Percentiles rank a stretch among this genome's conserved stretches.
These are phyloP conservation scores for Vigna radiata DNA, from an alignment of 306 rosid species.

Conservation along the genomic window DNA sequence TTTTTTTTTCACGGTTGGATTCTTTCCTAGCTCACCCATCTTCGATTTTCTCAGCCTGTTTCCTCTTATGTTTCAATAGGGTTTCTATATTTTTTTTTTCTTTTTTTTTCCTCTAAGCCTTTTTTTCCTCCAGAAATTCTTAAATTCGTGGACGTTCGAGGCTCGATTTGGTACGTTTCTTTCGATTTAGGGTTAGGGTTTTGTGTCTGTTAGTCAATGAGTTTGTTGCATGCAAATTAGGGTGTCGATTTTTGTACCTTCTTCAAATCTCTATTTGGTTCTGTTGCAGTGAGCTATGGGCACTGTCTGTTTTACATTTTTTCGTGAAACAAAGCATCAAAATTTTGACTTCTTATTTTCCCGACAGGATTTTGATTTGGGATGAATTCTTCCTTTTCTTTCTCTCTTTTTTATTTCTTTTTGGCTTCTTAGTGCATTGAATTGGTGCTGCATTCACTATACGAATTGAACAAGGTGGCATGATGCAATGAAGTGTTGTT, in stretches of 20 bases:
- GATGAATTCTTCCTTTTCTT: constrained; percentile 9
- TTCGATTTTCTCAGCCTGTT: constrained; percentile 68
- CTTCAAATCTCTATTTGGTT: constrained; percentile 31
- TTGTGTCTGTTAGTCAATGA: constrained; percentile 46
- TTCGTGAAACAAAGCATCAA: constrained; percentile 19
- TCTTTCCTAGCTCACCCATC: constrained; percentile 65
- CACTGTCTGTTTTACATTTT: constrained; percentile 38
- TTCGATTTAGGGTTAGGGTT: constrained; percentile 64
- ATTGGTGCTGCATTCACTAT: constrained; percentile 54
- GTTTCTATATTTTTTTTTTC: constrained; percentile 49
- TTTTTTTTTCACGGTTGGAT: constrained; percentile 57
- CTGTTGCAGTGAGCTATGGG: constrained; percentile 26
- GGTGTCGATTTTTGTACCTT: constrained; percentile 43
- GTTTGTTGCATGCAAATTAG: constrained; percentile 46
- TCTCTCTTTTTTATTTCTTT: neutral
- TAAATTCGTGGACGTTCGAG: constrained; percentile 46
- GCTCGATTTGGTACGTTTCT: constrained; percentile 53
- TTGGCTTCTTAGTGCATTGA: constrained; percentile 45
- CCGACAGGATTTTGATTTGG: constrained; percentile 34
- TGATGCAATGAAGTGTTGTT: constrained; percentile 50
- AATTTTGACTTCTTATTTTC: constrained; percentile 6
- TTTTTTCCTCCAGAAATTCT: constrained; percentile 36
- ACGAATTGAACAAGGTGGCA: constrained; percentile 46
- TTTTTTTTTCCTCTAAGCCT: neutral
- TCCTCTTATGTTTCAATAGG: constrained; percentile 55